Percentiles rank a stretch among this genome's conserved stretches.
phyloP scores from a whole-genome alignment of 2,329 filamentous ascomycete species.

The Ophiostoma sp. region DNA sequence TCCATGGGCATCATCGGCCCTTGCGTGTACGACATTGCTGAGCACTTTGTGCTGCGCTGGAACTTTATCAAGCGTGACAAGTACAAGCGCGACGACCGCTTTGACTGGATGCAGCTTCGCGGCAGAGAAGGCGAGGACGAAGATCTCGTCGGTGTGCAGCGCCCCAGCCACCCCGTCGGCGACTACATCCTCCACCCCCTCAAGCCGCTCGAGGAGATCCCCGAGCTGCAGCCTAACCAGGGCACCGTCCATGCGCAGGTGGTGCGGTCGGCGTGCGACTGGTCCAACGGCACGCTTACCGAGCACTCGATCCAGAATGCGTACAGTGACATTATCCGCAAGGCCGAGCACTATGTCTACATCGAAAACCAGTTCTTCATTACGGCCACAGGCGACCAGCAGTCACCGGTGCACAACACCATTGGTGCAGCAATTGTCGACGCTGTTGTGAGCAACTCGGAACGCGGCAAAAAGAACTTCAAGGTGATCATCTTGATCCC shows the following conservation, averaged over 20 bases:
- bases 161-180: slow-evolving; percentile 82
- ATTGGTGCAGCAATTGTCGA: slow-evolving; percentile 89
- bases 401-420: slow-evolving; percentile 78
- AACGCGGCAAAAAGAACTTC: slow-evolving; percentile 75
- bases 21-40: slow-evolving; percentile 86
- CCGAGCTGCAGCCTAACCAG: slow-evolving; percentile 42
- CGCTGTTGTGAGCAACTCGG: slow-evolving; percentile 71
- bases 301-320: slow-evolving; percentile 86
- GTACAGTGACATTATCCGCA: slow-evolving; percentile 76
- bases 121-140: slow-evolving; percentile 73
- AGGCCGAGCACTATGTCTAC: slow-evolving; percentile 88
- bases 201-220: slow-evolving; percentile 61
- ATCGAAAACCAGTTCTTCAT: slow-evolving; percentile 99
- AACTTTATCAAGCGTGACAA: slow-evolving; percentile 97
- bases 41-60: slow-evolving; percentile 92
- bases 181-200: slow-evolving; percentile 79
- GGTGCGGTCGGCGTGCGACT: slow-evolving; percentile 85
- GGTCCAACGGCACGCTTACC: slow-evolving; percentile 83
- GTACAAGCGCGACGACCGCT: slow-evolving; percentile 81
- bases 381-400: slow-evolving; percentile 84
- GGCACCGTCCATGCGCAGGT: slow-evolving; percentile 78
- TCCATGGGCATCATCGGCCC: slow-evolving; percentile 87
- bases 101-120: slow-evolving; percentile 78
- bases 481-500: slow-evolving; percentile 86
- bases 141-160: slow-evolving; percentile 79